Percentiles rank a stretch among this genome's conserved stretches.
These are phyloP conservation scores for Porphyrellus cyaneotinctus DNA, from an alignment of 768 basidiomycete species.

Conservation along the genomic window DNA sequence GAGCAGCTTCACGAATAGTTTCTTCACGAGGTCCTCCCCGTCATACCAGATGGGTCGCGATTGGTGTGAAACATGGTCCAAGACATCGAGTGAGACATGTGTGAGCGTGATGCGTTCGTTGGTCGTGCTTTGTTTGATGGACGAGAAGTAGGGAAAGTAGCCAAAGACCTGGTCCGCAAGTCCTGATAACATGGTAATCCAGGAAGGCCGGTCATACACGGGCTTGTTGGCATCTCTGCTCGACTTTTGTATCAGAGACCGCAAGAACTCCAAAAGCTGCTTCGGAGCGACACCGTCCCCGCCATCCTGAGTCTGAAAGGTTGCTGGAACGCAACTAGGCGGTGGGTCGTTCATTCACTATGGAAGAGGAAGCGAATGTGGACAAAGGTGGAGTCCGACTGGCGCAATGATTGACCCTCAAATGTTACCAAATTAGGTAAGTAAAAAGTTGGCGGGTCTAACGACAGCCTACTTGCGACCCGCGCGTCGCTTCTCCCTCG, in stretches of 20 bases:
- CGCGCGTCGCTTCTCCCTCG: slow-evolving; percentile 68
- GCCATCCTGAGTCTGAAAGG: slow-evolving; percentile 31
- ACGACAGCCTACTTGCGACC: slow-evolving; percentile 56
- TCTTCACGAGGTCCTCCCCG: slow-evolving; percentile 43
- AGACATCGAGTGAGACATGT: slow-evolving; percentile 50
- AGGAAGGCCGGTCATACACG: slow-evolving; percentile 38
- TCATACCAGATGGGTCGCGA: slow-evolving; percentile 50
- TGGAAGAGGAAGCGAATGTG: background rate
- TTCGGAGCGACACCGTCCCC: slow-evolving; percentile 25
- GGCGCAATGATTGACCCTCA: background rate
- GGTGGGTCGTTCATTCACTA: slow-evolving; percentile 24
- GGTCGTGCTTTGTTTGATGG: slow-evolving; percentile 48
- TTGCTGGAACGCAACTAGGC: slow-evolving; percentile 26
- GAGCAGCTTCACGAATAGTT: slow-evolving; percentile 48
- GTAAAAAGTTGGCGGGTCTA: background rate
- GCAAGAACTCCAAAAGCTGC: slow-evolving; percentile 44
- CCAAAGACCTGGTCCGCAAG: slow-evolving; percentile 52
- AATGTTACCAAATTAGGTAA: slow-evolving; percentile 10
- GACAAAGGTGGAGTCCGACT: background rate
- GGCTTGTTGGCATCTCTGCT: slow-evolving; percentile 32
- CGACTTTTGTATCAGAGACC: slow-evolving; percentile 34
- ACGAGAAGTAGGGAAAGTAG: slow-evolving; percentile 51
- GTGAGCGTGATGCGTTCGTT: slow-evolving; percentile 56
- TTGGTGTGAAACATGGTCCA: slow-evolving; percentile 46
- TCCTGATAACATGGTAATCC: slow-evolving; percentile 48